Base-by-base conservation (phyloP, 2,329 filamentous ascomycete species). In the Eutypella sp. region DNA sequence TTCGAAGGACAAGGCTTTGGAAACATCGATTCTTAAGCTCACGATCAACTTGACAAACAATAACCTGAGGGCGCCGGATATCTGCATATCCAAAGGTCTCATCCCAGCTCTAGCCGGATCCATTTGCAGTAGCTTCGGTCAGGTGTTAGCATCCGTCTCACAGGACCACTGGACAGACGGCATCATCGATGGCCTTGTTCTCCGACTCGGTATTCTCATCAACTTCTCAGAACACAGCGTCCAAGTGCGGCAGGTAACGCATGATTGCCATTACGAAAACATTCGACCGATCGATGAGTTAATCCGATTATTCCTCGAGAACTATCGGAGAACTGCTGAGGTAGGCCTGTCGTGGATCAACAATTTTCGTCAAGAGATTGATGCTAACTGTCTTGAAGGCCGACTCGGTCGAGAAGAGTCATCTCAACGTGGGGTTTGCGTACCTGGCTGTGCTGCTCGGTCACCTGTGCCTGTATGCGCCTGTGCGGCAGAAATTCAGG, bases 1-100 rank as follows among this genome's bases (percentile, higher is more conserved):
- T 9, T 60, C 63, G 10, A 57, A 65, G 16, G 66, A 69, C 41
- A 71, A 67, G 25, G 64, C 67, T 5, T 56, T 73, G 7, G 69
- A 71, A 40, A 69, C 62, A 25, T 64, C 81, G 16, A 67, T 81
- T 23, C 70, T 92, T 40, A 82, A 87, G 46, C 75, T 96, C 4
- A 84, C 88, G 29, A 77, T 96, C 51, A 95, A 95, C 57, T 76
- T 91, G 41, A 93, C 90, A 8, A 96, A 96, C 68, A 88, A 89
- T 55, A 87, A 87, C 50, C 68, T 78, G 0, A 71, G 73, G 13
- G 82, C 88, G 11, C 89, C 87, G 34, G 76, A 80, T 24, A 70
- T 79, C 3, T 89, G 95, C 57, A 77, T 85, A 24, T 72, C 79
- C n/a, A 73, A 74, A 42, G 71, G 72, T 8, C 67, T 85, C 9